phyloP scores from a whole-genome alignment of 441 rosid species.

The California macrophylla region DNA sequence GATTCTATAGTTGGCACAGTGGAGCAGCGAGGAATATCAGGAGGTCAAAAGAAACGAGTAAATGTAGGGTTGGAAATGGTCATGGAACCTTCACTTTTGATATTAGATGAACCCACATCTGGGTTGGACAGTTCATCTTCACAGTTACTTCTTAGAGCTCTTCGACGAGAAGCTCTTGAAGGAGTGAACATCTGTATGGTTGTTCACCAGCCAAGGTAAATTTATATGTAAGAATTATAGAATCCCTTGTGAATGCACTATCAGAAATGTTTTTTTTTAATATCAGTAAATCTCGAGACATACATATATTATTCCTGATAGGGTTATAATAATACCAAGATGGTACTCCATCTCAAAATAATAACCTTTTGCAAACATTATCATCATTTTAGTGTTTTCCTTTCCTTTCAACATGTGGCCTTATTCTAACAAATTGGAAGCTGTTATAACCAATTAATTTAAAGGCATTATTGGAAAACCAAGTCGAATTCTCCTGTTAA shows the following conservation, averaged over 20 bases:
- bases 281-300: not conserved
- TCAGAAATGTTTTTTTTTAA: not conserved
- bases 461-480: not conserved
- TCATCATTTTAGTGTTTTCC: not conserved
- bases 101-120: slow-evolving; percentile 95
- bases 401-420: not conserved
- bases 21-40: slow-evolving; percentile 91
- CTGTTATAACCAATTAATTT: not conserved
- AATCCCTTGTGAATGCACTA: not conserved
- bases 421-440: not conserved
- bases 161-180: slow-evolving; percentile 96
- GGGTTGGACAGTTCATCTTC: slow-evolving; percentile 98
- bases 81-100: slow-evolving; percentile 95
- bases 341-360: not conserved
- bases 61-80: slow-evolving; percentile 99
- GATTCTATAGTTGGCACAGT: slow-evolving; percentile 92
- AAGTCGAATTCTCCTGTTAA: not conserved
- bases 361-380: not conserved
- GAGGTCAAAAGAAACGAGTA: slow-evolving; percentile 93
- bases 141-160: slow-evolving; percentile 75
- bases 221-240: not conserved
- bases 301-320: not conserved
- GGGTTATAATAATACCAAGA: not conserved
- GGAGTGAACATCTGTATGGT: slow-evolving; percentile 95
- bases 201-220: slow-evolving; percentile 86